Evolutionary conservation across 2,329 filamentous ascomycete species (phyloP).

Genomic region (Nectriaceae sp.): DNA sequence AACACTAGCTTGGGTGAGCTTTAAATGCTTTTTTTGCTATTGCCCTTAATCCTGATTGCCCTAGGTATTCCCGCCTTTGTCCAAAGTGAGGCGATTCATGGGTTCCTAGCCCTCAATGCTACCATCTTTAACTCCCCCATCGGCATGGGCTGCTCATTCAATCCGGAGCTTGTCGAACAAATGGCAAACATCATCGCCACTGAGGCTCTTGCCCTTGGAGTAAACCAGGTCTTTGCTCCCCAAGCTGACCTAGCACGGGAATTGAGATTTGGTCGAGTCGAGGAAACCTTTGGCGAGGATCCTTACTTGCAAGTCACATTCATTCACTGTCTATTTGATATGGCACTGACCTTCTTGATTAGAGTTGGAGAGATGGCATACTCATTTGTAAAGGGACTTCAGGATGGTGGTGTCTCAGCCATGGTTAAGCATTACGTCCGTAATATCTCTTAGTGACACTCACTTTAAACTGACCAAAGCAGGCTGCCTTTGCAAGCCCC

Average conservation of each 20-base stretch:
- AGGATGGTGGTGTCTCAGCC: slow-evolving; percentile 65
- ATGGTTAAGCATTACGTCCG: slow-evolving; percentile 74
- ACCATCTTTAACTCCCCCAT: slow-evolving; percentile 82
- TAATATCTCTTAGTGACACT: background rate
- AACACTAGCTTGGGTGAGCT: slow-evolving; percentile 34
- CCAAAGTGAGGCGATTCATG: slow-evolving; percentile 75
- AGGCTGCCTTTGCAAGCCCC: slow-evolving; percentile 64
- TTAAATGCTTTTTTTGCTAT: background rate
- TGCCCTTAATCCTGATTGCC: slow-evolving; percentile 6
- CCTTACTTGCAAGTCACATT: slow-evolving; percentile 50
- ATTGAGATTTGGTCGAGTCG: slow-evolving; percentile 70
- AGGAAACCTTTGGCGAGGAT: slow-evolving; percentile 74
- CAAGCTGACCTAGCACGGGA: slow-evolving; percentile 72
- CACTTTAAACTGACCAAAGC: too few relatives aligned
- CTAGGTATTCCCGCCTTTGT: slow-evolving; percentile 70
- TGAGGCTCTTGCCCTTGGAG: slow-evolving; percentile 66
- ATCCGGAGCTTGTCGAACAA: slow-evolving; percentile 62
- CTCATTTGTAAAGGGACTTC: slow-evolving; percentile 57
- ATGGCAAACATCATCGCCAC: slow-evolving; percentile 68
- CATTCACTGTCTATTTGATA: background rate
- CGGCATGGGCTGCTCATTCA: slow-evolving; percentile 70
- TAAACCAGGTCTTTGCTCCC: slow-evolving; percentile 74
- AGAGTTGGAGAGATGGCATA: slow-evolving; percentile 67
- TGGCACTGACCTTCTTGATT: slow-evolving; percentile 12
- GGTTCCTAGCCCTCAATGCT: slow-evolving; percentile 69